Evolutionary conservation across 78 protist species (phyloP), one percentile per base, ranked within the genome.

Genomic region (Pelomyxa schiedti): DNA sequence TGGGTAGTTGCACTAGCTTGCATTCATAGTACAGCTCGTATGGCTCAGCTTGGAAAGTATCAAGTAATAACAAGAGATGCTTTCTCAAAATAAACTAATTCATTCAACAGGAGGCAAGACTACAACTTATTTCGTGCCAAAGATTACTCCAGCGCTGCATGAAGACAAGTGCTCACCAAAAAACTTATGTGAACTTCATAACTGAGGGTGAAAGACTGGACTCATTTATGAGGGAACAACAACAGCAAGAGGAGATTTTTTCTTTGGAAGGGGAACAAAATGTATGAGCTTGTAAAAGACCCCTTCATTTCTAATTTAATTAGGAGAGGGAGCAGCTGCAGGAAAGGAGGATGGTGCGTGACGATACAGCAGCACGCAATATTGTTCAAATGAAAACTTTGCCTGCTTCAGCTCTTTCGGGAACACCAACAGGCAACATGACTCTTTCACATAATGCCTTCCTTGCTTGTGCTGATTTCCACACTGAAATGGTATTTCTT

Each of bases 121-220:
- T 7, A 8, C 35, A 3, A 28, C 42, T 69, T 36, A 4, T 69
- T 28, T 7, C 53, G 22, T 4, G 26, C 32, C 73, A 69, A 4
- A 39, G 73, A 8, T 43, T 69, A 28, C 73, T 69, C 22, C 73
- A 69, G 42, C 2, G 73, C 5, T 2, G 65, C 42, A 69, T 69
- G 73, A 28, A 4, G 65, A 6, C 73, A 28, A 29, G 2, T 28
- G 28, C 2, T 8, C 53, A 69, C 73, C 73, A 69, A 4, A 26
- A 2, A 32, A 4, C 35, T 36, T 69, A 69, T 43, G 4, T 7
- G 36, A 2, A 2, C 73, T 69, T 69, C 39, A 29, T 69, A 39
- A 4, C 5, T 8, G 65, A 69, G 42, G 73, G 65, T 29, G 73
- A 69, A 43, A 69, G 39, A 43, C 42, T 69, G 22, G 73, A 69